Base-by-base conservation (phyloP, 2,329 filamentous ascomycete species). In the Dactylellina drechsleri region DNA sequence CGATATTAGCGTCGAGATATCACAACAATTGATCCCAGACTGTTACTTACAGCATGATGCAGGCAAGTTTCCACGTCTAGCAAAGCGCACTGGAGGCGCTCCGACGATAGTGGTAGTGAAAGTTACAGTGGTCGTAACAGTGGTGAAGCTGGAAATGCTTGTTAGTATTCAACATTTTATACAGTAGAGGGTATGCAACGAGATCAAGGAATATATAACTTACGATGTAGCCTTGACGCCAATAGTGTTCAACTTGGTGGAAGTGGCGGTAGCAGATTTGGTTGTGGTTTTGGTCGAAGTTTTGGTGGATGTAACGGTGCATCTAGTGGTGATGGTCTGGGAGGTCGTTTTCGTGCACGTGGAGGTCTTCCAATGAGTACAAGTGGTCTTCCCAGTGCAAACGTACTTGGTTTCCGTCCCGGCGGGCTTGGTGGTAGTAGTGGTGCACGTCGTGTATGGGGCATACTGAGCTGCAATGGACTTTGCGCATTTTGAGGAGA, bases 401-500 rank as follows among this genome's bases (percentile, higher is more conserved):
- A 58, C 31, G 12, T 58, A 58, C 8, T 43, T 43, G 5, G 54
- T 58, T 6, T 28, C 16, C n/a, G 54, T 58, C n/a, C 28, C 4
- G n/a, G 28, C 10, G 18, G 54, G 54, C 10, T 58, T 58, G 54
- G 36, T 18, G 1, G 5, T 18, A 47, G 43, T 47, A 6, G 13
- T 47, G 43, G 43, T 47, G 43, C 43, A 47, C 1, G 43, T 47
- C 4, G 43, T 18, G 13, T n/a, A n/a, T 4, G 13, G 13, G 23
- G 50, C 36, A n/a, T 18, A n/a, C 12, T 50, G 26, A 18, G 47
- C 41, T 5, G 18, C 12, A 16, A 64, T 53, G 45, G 23, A 43
- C 12, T 20, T 43, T 13, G 59, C 52, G 47, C 59, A 64, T 23
- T 16, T 53, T 3, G 59, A 64, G 13, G 59, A 64, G 1, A 16